Conservation (phyloP, 179 eudicot genomes). For the Camellia oleifera region DNA sequence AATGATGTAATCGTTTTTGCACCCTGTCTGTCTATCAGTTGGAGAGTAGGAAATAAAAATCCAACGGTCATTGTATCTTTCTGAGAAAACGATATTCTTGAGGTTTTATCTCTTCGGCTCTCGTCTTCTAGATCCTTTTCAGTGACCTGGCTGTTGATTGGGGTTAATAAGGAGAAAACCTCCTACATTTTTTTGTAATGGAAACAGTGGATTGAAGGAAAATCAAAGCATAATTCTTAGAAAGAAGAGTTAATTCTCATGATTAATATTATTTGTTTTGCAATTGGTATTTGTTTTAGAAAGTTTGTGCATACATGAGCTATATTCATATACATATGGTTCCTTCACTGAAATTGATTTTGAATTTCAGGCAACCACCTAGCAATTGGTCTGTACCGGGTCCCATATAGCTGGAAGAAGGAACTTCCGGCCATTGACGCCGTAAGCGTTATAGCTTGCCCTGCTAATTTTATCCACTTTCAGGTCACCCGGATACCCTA, state of each 20-base stretch:
- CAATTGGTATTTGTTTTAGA: too few species aligned
- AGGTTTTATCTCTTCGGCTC: conserved; percentile 20
- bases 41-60: conserved; percentile 6
- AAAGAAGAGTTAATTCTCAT: neutral
- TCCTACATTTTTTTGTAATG: conserved; percentile 19
- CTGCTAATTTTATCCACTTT: conserved; percentile 17
- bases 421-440: conserved; percentile 25
- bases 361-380: conserved; percentile 14
- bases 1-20: neutral
- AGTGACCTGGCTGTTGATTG: neutral
- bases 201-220: neutral
- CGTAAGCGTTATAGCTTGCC: conserved; percentile 24
- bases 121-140: neutral
- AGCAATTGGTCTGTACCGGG: conserved; percentile 11
- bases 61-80: conserved; percentile 5
- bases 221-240: neutral
- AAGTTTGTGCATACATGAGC: neutral
- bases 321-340: neutral
- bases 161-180: conserved; percentile 26
- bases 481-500: conserved; percentile 25
- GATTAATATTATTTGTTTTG: too few species aligned
- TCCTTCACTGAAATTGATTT: conserved; percentile 2
- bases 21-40: neutral
- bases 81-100: conserved; percentile 11
- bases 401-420: conserved; percentile 29